Conservation (phyloP, 805 yeast genomes). For the Wickerhamomyces subpelliculosus region DNA sequence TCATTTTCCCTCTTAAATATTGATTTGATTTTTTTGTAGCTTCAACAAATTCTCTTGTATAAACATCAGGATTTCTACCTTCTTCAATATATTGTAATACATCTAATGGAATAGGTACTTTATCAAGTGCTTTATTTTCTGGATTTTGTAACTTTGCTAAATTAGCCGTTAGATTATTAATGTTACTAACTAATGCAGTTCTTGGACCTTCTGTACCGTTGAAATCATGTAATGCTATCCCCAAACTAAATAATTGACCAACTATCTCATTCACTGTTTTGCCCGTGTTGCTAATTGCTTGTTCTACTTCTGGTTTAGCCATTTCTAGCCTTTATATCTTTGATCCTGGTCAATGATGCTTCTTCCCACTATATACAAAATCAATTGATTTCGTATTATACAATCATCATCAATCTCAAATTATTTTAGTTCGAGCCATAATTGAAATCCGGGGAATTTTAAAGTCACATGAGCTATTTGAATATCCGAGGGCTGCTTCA, state of each 20-base stretch:
- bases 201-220: slow-evolving; percentile 83
- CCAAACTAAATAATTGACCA: slow-evolving; percentile 84
- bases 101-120: slow-evolving; percentile 64
- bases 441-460: too few relatives aligned
- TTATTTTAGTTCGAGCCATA: not conserved
- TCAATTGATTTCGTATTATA: too few relatives aligned
- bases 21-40: slow-evolving; percentile 89
- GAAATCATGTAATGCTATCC: slow-evolving; percentile 85
- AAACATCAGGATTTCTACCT: slow-evolving; percentile 95
- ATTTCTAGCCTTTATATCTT: too few relatives aligned
- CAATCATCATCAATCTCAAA: not conserved
- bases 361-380: slow-evolving; percentile 4
- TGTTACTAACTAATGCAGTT: slow-evolving; percentile 36
- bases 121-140: slow-evolving; percentile 26
- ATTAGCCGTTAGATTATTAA: slow-evolving; percentile 36
- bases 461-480: too few relatives aligned
- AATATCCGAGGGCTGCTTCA: too few relatives aligned
- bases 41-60: slow-evolving; percentile 94
- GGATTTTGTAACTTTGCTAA: slow-evolving; percentile 26
- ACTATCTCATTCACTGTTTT: slow-evolving; percentile 42
- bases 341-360: not conserved
- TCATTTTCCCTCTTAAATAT: slow-evolving; percentile 75
- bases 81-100: slow-evolving; percentile 90
- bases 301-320: slow-evolving; percentile 21
- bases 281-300: slow-evolving; percentile 22